These are phyloP conservation scores for Aspergillus thermomutatus DNA, from an alignment of 2,329 filamentous ascomycete species.

Conservation along the genomic window DNA sequence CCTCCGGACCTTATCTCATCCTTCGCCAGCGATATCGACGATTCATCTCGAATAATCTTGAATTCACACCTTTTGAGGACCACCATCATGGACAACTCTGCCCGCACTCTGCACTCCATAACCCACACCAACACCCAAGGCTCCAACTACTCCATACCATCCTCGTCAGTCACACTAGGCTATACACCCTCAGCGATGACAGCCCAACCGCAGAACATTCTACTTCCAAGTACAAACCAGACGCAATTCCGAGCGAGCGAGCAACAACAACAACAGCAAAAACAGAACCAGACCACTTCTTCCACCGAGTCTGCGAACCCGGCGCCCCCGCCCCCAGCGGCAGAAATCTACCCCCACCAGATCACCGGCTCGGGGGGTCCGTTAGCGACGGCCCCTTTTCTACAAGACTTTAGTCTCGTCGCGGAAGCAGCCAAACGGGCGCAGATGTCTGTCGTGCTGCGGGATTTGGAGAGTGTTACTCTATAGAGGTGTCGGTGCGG, in stretches of 20 bases:
- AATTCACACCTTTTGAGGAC: neutral
- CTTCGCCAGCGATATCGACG: neutral
- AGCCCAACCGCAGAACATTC: neutral
- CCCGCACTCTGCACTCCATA: conserved; percentile 2
- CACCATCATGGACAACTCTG: conserved; percentile 3
- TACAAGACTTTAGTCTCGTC: conserved; percentile 78
- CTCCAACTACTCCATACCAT: neutral
- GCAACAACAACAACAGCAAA: conserved; percentile 3
- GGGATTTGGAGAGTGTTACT: conserved; percentile 64
- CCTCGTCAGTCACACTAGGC: conserved; percentile 1
- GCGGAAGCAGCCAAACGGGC: conserved; percentile 92
- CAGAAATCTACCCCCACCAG: conserved; percentile 22
- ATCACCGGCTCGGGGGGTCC: conserved; percentile 29
- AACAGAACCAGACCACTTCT: conserved; percentile 9
- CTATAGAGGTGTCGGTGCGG: conserved; percentile 21
- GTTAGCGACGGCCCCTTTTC: conserved; percentile 56
- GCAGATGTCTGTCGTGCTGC: conserved; percentile 82
- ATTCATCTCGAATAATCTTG: neutral
- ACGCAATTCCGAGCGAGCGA: neutral
- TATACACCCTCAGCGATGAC: conserved; percentile 5
- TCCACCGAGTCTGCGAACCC: conserved; percentile 9
- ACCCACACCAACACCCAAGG: neutral
- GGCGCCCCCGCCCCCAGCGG: conserved; percentile 8
- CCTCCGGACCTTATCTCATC: neutral
- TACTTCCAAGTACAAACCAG: neutral